These are phyloP conservation scores for Cyberlindnera japonica DNA, from an alignment of 805 yeast species.

Conservation along the genomic window DNA sequence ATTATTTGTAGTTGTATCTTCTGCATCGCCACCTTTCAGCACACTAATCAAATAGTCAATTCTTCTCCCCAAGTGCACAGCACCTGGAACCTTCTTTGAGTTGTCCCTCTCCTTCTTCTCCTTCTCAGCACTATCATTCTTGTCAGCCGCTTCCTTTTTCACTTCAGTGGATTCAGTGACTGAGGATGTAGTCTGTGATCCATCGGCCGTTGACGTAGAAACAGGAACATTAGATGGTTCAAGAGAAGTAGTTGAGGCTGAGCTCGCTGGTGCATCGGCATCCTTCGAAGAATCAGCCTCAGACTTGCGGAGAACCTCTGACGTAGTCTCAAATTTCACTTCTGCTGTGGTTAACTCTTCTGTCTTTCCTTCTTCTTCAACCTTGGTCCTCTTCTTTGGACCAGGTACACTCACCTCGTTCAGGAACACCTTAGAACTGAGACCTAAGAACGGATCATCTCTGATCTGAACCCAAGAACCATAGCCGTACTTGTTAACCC, in stretches of 20 bases:
- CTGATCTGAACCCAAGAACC: slow-evolving; percentile 94
- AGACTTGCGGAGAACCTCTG: slow-evolving; percentile 1
- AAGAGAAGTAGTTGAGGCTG: not conserved
- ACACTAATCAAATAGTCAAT: slow-evolving; percentile 79
- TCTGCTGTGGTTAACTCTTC: slow-evolving; percentile 7
- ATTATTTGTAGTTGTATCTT: slow-evolving; percentile 26
- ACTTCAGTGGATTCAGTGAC: slow-evolving; percentile 1
- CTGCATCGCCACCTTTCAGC: slow-evolving; percentile 51
- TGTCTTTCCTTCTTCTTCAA: slow-evolving; percentile 25
- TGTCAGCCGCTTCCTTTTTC: slow-evolving; percentile 8
- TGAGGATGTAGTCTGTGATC: not conserved
- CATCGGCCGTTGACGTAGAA: slow-evolving; percentile 3
- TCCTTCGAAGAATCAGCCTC: slow-evolving; percentile 5
- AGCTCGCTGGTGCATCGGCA: not conserved
- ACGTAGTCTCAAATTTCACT: slow-evolving; percentile 1
- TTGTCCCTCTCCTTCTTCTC: slow-evolving; percentile 21
- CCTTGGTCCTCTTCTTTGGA: slow-evolving; percentile 31
- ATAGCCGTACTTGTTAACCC: slow-evolving; percentile 89
- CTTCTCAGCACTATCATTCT: too few relatives aligned
- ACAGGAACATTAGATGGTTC: not conserved
- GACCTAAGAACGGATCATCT: slow-evolving; percentile 88
- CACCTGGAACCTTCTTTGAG: slow-evolving; percentile 76
- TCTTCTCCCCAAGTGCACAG: slow-evolving; percentile 89
- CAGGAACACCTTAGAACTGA: slow-evolving; percentile 80
- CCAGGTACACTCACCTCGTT: slow-evolving; percentile 40